These are phyloP conservation scores for Mucor piriformis DNA, from an alignment of 371 early-diverging fungal genomes.

Conservation along the genomic window DNA sequence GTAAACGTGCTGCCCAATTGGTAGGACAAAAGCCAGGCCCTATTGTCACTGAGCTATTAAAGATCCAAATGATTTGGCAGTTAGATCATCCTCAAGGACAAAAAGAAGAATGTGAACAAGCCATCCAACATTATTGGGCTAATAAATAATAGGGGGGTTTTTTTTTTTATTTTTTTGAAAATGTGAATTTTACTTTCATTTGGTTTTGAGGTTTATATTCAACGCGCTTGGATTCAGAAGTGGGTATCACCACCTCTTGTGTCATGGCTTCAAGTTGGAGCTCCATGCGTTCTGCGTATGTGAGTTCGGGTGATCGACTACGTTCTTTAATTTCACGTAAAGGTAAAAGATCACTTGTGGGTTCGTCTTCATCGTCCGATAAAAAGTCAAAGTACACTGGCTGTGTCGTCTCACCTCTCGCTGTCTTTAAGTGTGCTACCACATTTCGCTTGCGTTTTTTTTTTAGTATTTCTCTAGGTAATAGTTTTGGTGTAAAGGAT, in stretches of 20 bases:
- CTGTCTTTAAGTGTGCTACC: conserved; percentile 24
- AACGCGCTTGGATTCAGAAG: not conserved
- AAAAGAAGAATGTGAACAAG: conserved; percentile 56
- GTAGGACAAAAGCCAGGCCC: conserved; percentile 73
- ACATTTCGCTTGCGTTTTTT: conserved; percentile 29
- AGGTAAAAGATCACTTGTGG: not conserved
- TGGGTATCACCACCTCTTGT: not conserved
- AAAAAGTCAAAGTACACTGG: conserved; percentile 4
- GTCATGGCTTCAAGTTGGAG: conserved; percentile 16
- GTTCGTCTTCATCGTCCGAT: conserved; percentile 26
- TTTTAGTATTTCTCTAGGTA: not conserved
- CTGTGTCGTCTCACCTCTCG: conserved; percentile 20
- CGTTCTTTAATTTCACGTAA: conserved; percentile 2
- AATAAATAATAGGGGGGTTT: conserved; percentile 10
- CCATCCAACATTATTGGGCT: conserved; percentile 40
- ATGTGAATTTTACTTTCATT: conserved; percentile 26
- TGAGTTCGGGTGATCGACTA: conserved; percentile 20
- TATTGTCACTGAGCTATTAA: conserved; percentile 53
- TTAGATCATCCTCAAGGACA: conserved; percentile 67
- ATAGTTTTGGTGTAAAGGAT: too few relatives aligned
- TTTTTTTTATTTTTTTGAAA: conserved; percentile 16
- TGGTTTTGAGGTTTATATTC: conserved; percentile 26
- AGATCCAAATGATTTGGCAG: conserved; percentile 76
- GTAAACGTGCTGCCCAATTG: conserved; percentile 59
- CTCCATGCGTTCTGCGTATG: conserved; percentile 28